Evolutionary conservation across 1,139 yeast genomes (phyloP).

Genomic region (Debaryomyces udenii): DNA sequence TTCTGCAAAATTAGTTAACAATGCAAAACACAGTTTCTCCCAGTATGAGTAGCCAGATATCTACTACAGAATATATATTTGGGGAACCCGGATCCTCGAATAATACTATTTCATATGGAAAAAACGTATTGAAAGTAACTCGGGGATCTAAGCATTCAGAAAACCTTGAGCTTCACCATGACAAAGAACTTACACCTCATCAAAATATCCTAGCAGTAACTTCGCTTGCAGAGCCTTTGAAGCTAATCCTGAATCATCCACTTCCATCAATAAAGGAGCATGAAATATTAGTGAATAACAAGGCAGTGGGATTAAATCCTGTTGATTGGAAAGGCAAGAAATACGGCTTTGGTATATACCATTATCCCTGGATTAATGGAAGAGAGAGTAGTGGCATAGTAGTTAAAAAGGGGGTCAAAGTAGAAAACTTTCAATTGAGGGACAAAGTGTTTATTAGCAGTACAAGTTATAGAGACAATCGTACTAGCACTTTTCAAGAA

Average conservation of each 20-base stretch:
- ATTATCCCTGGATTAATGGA: slow-evolving; percentile 55
- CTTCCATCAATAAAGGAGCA: slow-evolving; percentile 25
- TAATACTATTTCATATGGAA: too few species aligned
- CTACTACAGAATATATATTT: too few species aligned
- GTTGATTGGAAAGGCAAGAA: slow-evolving; percentile 56
- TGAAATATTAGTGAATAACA: slow-evolving; percentile 43
- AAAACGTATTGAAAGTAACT: too few species aligned
- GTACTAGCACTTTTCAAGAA: slow-evolving; percentile 52
- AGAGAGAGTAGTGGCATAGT: slow-evolving; percentile 48
- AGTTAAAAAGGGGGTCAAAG: slow-evolving; percentile 35
- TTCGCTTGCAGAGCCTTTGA: slow-evolving; percentile 22
- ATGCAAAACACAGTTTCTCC: too few species aligned
- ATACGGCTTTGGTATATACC: slow-evolving; percentile 49
- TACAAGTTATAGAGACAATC: slow-evolving; percentile 48
- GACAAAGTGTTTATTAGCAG: slow-evolving; percentile 45
- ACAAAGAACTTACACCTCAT: too few species aligned
- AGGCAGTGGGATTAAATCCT: slow-evolving; percentile 49
- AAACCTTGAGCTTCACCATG: not conserved
- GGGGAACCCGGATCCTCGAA: too few species aligned
- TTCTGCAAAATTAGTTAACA: too few species aligned
- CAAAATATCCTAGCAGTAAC: slow-evolving; percentile 10
- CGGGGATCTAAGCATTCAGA: not conserved
- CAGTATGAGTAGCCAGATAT: too few species aligned
- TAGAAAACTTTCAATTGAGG: slow-evolving; percentile 28
- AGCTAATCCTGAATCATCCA: slow-evolving; percentile 16